Base-by-base conservation (phyloP, 345 rosid genomes). In the Camelina laxa region DNA sequence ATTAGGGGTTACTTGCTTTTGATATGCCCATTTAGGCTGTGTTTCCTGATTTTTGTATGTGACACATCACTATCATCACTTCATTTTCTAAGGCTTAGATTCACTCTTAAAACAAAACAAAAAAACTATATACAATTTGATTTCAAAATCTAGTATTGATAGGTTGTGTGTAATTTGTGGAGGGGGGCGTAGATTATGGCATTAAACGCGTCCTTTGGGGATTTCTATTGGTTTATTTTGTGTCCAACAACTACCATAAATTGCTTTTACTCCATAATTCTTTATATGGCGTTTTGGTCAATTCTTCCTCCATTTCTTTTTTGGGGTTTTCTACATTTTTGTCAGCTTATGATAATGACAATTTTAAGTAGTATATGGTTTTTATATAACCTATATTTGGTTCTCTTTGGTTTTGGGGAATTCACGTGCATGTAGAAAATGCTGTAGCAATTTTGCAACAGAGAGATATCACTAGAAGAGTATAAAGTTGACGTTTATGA, bases 51-150 rank as follows among this genome's bases (percentile, higher is more conserved):
- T 74, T 70, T 72, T 70, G 4, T 27, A 4, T 27, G 67, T 16
- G 57, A 48, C 66, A 56, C 41, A 39, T 76, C 72, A 48, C 47
- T 62, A 8, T 77, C 72, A 51, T 56, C 35, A 48, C 73, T 67
- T 65, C 53, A 24, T 55, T 15, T 56, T 64, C 20, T 48, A 69
- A 72, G 72, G 66, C 75, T 39, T 30, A 15, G 20, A 63, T 70
- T 51, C 57, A 53, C 4, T 54, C 39, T 36, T n/a, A 33, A 20
- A 62, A 41, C 27, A 4, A 31, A 41, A 19, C 27, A 4, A 31
- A 41, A 19, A 60, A 38, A 2, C 4, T 15, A 15, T 21, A 57
- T 6, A 57, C 9, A 47, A 16, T 15, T 6, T 45, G 49, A n/a
- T 41, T 39, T 41, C 11, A 9, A 35, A 35, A 35, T 3, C 4